phyloP scores from a whole-genome alignment of 164 flowering plant species.

The Vitis riparia region DNA sequence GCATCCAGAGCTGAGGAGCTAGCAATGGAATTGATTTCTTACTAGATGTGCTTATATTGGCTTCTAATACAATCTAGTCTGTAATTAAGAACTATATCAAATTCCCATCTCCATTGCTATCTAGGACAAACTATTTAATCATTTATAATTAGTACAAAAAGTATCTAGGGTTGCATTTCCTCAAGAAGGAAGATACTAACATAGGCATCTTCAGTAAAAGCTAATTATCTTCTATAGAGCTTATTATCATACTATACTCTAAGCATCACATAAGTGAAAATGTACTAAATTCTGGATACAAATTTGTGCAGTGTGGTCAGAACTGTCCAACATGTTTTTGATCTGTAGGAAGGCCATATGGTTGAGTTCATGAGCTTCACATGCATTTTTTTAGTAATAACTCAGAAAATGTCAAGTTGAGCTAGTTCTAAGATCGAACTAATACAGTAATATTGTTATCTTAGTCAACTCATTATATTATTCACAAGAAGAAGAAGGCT shows the following conservation, averaged over 20 bases:
- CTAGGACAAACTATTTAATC: not conserved
- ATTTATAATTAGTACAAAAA: not conserved
- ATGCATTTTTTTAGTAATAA: too few relatives aligned
- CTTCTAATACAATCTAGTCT: not conserved
- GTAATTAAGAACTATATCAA: not conserved
- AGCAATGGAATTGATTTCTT: not conserved
- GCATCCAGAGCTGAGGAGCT: not conserved
- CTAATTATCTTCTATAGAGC: not conserved
- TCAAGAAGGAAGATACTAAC: not conserved
- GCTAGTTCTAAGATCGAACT: too few relatives aligned
- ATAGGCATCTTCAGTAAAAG: not conserved
- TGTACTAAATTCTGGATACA: too few relatives aligned
- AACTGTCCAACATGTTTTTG: too few relatives aligned
- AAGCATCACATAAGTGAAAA: too few relatives aligned
- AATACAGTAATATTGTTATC: not conserved
- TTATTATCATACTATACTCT: too few relatives aligned
- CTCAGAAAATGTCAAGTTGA: too few relatives aligned
- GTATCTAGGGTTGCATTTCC: not conserved
- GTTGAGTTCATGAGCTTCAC: too few relatives aligned
- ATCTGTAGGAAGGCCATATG: too few relatives aligned
- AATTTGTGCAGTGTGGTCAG: too few relatives aligned
- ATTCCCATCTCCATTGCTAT: not conserved
- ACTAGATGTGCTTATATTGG: constrained; percentile 4
- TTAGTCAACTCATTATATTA: not conserved
- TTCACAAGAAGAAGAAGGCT: not conserved